Evolutionary conservation across 352 stramenopile species (phyloP), one percentile per base, ranked within the genome.

Genomic region (Pythium guiyangense): DNA sequence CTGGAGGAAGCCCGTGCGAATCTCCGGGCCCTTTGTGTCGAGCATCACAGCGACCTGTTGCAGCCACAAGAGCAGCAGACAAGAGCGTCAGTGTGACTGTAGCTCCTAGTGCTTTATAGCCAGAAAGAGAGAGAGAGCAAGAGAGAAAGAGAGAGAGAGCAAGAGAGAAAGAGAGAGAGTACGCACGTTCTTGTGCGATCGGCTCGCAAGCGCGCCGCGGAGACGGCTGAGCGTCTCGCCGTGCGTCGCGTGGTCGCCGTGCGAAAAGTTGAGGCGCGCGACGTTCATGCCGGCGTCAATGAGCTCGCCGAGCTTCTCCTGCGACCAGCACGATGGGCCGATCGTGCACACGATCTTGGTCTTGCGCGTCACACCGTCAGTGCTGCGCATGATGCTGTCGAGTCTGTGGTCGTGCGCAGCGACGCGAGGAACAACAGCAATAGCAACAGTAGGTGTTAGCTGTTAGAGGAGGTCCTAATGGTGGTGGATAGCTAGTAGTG

Each of bases 241-340:
- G 66, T 91, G 84, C 47, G 63, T 94, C 54, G 95, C 92, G 60
- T 96, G 94, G 52, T 98, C 98, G 43, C 97, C 97, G 75, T 99
- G 97, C 44, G 94, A 99, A 75, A 99, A 99, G 75, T 99, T 99
- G 56, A 99, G 86, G 47, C 97, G 86, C 64, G 98, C 98, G 17
- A 99, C 85, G 63, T 96, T 97, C 92, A 99, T 98, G 61, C 97
- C 96, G 49, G 76, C 78, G 60, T 92, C 82, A 49, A 92, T 88
- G 43, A 92, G 73, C 53, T 94, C 63, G 22, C 94, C 93, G 29
- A 99, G 79, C 43, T 71, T 94, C 20, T 97, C 88, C 39, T 98
- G 92, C 22, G 88, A 90, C 96, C 96, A 99, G 59, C 84, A 97
- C 25, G 87, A 69, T 9, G 90, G 90, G 29, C 90, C 90, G 34